Evolutionary conservation across 2,329 filamentous ascomycete genomes (phyloP).

Genomic region (Diaporthe sp.): DNA sequence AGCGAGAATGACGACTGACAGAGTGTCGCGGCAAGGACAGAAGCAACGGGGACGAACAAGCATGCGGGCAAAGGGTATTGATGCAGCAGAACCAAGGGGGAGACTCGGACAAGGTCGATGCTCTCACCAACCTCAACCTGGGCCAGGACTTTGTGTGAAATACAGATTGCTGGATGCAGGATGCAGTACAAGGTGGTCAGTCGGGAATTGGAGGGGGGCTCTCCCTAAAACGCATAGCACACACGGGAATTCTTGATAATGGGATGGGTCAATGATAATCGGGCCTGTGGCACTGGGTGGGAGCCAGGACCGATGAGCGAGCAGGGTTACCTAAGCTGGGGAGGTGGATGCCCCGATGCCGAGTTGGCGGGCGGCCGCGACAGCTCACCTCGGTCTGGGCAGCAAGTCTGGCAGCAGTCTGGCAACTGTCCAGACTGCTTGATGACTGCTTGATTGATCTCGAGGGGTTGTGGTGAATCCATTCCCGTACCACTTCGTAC

Average conservation of each 20-base stretch:
- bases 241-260: constrained; percentile 30
- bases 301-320: background rate
- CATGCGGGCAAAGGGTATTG: constrained; percentile 19
- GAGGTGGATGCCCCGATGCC: constrained; percentile 3
- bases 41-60: constrained; percentile 17
- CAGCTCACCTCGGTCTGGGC: constrained; percentile 16
- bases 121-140: constrained; percentile 30
- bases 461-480: constrained; percentile 30
- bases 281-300: constrained; percentile 13
- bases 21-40: constrained; percentile 23
- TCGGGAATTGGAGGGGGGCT: constrained; percentile 14
- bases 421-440: background rate
- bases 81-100: constrained; percentile 21
- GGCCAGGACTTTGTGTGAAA: constrained; percentile 13
- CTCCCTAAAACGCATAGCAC: constrained; percentile 32
- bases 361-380: background rate
- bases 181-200: constrained; percentile 27
- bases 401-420: constrained; percentile 6
- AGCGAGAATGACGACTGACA: constrained; percentile 32
- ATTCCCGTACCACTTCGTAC: background rate
- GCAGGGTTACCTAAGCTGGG: constrained; percentile 29
- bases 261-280: constrained; percentile 25
- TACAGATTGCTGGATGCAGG: constrained; percentile 29
- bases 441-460: background rate
- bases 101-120: constrained; percentile 20